Conservation (phyloP, 805 yeast genomes). For the Metschnikowia drakensbergensis region DNA sequence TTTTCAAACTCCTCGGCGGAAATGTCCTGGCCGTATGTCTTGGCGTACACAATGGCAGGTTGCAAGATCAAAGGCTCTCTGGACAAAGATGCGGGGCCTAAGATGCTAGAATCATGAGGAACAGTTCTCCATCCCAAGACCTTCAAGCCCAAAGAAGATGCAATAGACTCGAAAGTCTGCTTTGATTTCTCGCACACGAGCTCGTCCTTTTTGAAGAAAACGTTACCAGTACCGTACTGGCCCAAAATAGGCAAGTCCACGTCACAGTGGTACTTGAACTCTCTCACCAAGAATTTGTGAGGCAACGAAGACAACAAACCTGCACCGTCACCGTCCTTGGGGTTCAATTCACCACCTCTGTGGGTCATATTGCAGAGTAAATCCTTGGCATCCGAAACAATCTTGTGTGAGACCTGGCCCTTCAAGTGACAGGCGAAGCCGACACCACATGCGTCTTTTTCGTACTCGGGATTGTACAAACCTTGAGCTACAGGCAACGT, state of each 20-base stretch:
- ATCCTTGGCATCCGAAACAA: constrained; percentile 84
- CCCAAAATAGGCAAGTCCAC: constrained; percentile 71
- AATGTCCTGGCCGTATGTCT: constrained; percentile 27
- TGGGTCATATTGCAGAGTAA: constrained; percentile 97
- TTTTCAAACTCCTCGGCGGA: constrained; percentile 52
- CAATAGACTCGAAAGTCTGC: constrained; percentile 76
- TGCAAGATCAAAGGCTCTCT: constrained; percentile 90
- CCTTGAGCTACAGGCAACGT: constrained; percentile 84
- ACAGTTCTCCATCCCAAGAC: constrained; percentile 95
- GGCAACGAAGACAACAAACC: constrained; percentile 94
- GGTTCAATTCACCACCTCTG: constrained; percentile 97
- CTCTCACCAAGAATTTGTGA: constrained; percentile 80
- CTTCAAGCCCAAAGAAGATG: constrained; percentile 66
- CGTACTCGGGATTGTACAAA: constrained; percentile 87
- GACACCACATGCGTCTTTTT: constrained; percentile 98
- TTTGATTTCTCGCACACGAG: constrained; percentile 66
- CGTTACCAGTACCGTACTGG: constrained; percentile 92
- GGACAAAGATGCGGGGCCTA: constrained; percentile 92
- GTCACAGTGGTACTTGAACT: constrained; percentile 68
- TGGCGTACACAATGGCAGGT: constrained; percentile 77
- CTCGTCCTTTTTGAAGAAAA: constrained; percentile 87
- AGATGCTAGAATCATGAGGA: constrained; percentile 88
- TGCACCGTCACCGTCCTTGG: constrained; percentile 98
- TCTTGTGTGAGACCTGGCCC: constrained; percentile 83
- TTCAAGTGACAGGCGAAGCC: constrained; percentile 95